phyloP scores from a whole-genome alignment of 495 filamentous ascomycete species.

The Diplogelasinospora grovesii region DNA sequence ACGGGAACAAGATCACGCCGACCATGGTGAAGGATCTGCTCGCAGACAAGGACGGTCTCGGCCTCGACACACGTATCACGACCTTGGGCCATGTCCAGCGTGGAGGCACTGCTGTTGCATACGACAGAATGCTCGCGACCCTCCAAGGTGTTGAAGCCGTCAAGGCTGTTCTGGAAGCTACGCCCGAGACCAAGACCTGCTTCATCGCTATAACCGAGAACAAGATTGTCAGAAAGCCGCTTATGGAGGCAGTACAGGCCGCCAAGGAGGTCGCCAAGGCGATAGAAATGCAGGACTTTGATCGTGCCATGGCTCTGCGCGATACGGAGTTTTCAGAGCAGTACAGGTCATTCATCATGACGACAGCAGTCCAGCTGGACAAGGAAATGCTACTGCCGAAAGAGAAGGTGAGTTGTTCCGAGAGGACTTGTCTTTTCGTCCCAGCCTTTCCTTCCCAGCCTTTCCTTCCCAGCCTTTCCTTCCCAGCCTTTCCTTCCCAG shows the following conservation, averaged over 20 bases:
- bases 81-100: slow-evolving; percentile 95
- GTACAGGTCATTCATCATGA: slow-evolving; percentile 81
- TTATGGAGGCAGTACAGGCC: slow-evolving; percentile 79
- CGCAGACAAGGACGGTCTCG: slow-evolving; percentile 59
- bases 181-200: slow-evolving; percentile 80
- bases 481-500: neutral
- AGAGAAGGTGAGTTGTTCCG: slow-evolving; percentile 55
- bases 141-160: slow-evolving; percentile 96
- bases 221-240: slow-evolving; percentile 83
- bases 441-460: too few relatives aligned
- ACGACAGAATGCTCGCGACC: slow-evolving; percentile 89
- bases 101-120: slow-evolving; percentile 85
- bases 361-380: slow-evolving; percentile 54
- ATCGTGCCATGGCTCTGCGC: slow-evolving; percentile 73
- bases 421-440: too few relatives aligned
- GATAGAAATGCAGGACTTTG: slow-evolving; percentile 78
- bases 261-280: slow-evolving; percentile 77
- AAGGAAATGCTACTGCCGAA: slow-evolving; percentile 50
- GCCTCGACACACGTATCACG: slow-evolving; percentile 87
- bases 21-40: slow-evolving; percentile 79
- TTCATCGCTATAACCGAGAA: slow-evolving; percentile 97
- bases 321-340: slow-evolving; percentile 95
- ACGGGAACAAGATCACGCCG: slow-evolving; percentile 79
- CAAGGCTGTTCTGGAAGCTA: slow-evolving; percentile 87
- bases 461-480: neutral